Base-by-base conservation (phyloP, 306 rosid genomes). In the Prunus mira region DNA sequence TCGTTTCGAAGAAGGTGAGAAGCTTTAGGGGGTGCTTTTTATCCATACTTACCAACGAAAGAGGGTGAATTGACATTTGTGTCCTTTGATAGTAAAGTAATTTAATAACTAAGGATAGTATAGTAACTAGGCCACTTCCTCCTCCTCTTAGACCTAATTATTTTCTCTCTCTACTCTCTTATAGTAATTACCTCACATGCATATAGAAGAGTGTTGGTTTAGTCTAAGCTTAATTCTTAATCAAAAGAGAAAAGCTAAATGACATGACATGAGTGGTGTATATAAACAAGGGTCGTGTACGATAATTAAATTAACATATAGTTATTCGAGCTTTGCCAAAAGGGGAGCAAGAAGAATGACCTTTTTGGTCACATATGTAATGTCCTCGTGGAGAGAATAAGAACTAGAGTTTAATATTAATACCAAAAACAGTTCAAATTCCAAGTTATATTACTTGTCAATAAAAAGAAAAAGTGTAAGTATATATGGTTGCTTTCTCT, bases 331-430 rank as follows among this genome's bases (percentile, higher is more conserved):
- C 84, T 73, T 73, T 73, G 69, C 56, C 76, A 70, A 45, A 55
- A 73, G 45, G 56, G 46, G 70, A 76, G 73, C 84, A 71, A 76
- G 64, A 38, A 55, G 64, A 55, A 52, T 71, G 79, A 65, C 55
- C 76, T 78, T 79, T 76, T 79, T 76, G 67, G 83, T 80, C 81
- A 76, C 78, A 65, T 75, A 81, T 81, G 75, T 67, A 73, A 65
- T 55, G 65, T 78, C 78, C 45, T n/a, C 57, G 69, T 72, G 78
- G 45, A 71, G 50, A 78, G 84, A 83, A 86, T 77, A 82, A 66
- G 73, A 71, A 78, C 80, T 65, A 43, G 76, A 54, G 68, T 67
- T 15, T 67, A 60, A 69, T 43, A 64, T 19, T 8, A n/a, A 14
- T n/a, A 50, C 24, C 41, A 67, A 50, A 34, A 30, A 24, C 30